phyloP scores from a whole-genome alignment of 495 filamentous ascomycete species.

The Pyrenopolyporus hunteri region DNA sequence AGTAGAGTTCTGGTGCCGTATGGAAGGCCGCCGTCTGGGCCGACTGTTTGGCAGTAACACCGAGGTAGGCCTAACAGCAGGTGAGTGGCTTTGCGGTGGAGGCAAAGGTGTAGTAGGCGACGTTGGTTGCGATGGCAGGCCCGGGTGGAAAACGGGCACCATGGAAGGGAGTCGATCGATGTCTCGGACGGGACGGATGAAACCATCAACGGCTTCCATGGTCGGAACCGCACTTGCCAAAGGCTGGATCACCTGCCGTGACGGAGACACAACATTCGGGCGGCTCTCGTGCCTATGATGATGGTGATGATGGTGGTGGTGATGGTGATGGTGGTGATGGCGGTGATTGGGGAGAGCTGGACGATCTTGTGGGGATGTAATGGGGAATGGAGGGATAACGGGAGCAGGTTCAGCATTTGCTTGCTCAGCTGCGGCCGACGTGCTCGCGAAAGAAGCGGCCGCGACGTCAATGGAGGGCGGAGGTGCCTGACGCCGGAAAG shows the following conservation, averaged over 20 bases:
- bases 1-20: conserved; percentile 85
- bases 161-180: conserved; percentile 86
- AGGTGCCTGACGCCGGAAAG: conserved; percentile 55
- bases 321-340: conserved; percentile 56
- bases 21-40: conserved; percentile 71
- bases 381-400: conserved; percentile 65
- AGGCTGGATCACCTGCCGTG: conserved; percentile 66
- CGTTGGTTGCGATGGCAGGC: conserved; percentile 83
- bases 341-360: conserved; percentile 61
- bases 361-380: conserved; percentile 77
- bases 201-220: conserved; percentile 76
- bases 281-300: conserved; percentile 65
- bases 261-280: conserved; percentile 57
- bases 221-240: conserved; percentile 71
- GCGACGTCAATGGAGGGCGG: conserved; percentile 55
- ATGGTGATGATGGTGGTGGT: conserved; percentile 67
- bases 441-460: conserved; percentile 51
- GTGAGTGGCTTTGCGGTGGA: conserved; percentile 59
- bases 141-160: conserved; percentile 72
- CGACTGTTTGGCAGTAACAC: conserved; percentile 51
- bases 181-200: conserved; percentile 83
- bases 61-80: conserved; percentile 59
- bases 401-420: conserved; percentile 63
- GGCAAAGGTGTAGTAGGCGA: conserved; percentile 91
- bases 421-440: conserved; percentile 49